Evolutionary conservation across 371 early-diverging fungal genomes (phyloP).

Genomic region (Actinomortierella wolfii): DNA sequence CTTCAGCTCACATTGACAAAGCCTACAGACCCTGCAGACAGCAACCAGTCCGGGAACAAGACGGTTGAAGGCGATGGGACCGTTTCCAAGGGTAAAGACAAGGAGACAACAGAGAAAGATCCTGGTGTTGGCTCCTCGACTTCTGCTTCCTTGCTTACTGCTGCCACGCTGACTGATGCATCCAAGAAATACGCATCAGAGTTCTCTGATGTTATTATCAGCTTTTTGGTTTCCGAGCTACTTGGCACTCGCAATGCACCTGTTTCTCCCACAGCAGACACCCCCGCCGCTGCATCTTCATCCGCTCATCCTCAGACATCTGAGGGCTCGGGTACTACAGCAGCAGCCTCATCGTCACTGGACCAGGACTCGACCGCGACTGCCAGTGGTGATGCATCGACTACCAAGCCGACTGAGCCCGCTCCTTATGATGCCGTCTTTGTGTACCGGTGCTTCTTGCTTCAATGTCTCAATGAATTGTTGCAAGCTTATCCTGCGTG

Average conservation of each 20-base stretch:
- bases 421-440: conserved; percentile 42
- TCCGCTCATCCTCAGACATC: background rate
- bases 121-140: conserved; percentile 8
- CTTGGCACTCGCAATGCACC: conserved; percentile 21
- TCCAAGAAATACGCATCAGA: conserved; percentile 46
- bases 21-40: conserved; percentile 6
- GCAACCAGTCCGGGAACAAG: conserved; percentile 5
- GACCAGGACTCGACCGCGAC: background rate
- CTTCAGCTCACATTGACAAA: conserved; percentile 57
- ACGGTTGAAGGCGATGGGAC: conserved; percentile 15
- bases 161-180: conserved; percentile 21
- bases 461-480: conserved; percentile 88
- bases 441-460: conserved; percentile 79
- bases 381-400: background rate
- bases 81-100: conserved; percentile 4
- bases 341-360: background rate
- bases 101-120: conserved; percentile 10
- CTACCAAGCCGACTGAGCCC: conserved; percentile 6
- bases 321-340: background rate
- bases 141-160: background rate
- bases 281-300: background rate
- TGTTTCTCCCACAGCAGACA: conserved; percentile 1
- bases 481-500: conserved; percentile 84
- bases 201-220: conserved; percentile 49
- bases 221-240: conserved; percentile 53